Percentiles rank a stretch among this genome's conserved stretches.
Evolutionary conservation across 2,329 filamentous ascomycete species (phyloP).

Genomic region (Penicillium sp.): DNA sequence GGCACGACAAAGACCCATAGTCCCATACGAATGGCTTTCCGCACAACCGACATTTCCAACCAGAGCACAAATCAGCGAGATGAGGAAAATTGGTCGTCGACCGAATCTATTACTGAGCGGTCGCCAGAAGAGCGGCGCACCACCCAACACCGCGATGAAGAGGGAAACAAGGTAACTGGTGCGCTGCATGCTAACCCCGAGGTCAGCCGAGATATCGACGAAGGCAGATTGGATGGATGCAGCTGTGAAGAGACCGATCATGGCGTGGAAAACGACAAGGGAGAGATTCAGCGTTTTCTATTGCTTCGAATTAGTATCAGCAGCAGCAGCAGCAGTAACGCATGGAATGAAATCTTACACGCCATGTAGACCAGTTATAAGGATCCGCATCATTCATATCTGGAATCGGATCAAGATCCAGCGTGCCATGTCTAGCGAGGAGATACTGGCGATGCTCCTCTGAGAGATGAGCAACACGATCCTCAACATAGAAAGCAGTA

Average conservation of each 20-base stretch:
- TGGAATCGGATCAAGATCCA: constrained; percentile 60
- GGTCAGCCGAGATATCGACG: constrained; percentile 55
- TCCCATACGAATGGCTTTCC: constrained; percentile 50
- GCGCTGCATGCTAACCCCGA: constrained; percentile 52
- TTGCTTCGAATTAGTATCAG: background rate
- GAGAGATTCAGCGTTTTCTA: constrained; percentile 46
- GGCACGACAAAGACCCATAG: constrained; percentile 56
- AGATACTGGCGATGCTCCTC: constrained; percentile 52
- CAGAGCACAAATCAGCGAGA: constrained; percentile 52
- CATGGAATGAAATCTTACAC: constrained; percentile 35
- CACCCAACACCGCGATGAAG: constrained; percentile 57
- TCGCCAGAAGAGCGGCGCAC: constrained; percentile 58
- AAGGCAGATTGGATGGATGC: constrained; percentile 59
- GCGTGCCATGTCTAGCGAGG: constrained; percentile 56
- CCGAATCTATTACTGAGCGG: constrained; percentile 58
- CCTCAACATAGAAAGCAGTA: constrained; percentile 22
- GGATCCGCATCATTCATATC: constrained; percentile 56
- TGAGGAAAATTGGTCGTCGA: constrained; percentile 57
- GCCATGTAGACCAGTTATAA: constrained; percentile 60
- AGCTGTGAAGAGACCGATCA: constrained; percentile 60
- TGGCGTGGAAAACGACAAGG: constrained; percentile 56
- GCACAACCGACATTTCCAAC: constrained; percentile 59
- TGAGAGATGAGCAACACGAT: constrained; percentile 23
- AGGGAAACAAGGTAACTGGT: constrained; percentile 59
- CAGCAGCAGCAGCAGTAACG: too few relatives aligned